Evolutionary conservation across 2,329 filamentous ascomycete genomes (phyloP).

Genomic region (Tricladium varicosporioides): DNA sequence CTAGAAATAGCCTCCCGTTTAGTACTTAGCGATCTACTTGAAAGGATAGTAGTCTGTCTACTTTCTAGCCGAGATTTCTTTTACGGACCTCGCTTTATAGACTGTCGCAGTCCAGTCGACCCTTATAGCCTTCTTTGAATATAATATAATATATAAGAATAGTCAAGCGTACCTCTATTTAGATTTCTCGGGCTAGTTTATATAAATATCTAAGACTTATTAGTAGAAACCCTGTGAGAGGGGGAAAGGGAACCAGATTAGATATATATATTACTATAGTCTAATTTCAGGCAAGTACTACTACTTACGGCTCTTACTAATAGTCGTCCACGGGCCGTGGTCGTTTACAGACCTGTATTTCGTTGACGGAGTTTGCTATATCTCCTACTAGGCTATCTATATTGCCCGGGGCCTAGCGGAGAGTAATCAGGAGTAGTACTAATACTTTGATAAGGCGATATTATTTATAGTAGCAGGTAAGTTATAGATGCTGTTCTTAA

Average conservation of each 20-base stretch:
- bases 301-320: conserved; percentile 12
- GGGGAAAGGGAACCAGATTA: neutral
- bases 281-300: conserved; percentile 1
- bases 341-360: conserved; percentile 11
- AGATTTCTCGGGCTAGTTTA: conserved; percentile 8
- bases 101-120: conserved; percentile 1
- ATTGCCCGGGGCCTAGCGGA: conserved; percentile 5
- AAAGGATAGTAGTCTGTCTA: conserved; percentile 1
- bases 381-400: conserved; percentile 5
- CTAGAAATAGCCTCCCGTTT: conserved; percentile 11
- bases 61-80: conserved; percentile 14
- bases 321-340: neutral
- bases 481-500: no score
- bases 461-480: no score
- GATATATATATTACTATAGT: conserved; percentile 9
- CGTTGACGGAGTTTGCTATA: neutral
- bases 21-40: conserved; percentile 6
- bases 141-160: conserved; percentile 4
- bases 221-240: neutral
- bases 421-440: conserved; percentile 6
- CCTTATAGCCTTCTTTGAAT: conserved; percentile 10
- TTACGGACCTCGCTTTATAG: neutral
- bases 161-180: conserved; percentile 3
- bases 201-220: neutral
- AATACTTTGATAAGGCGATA: neutral